Conservation (phyloP, 73 alveolate genomes). For the Breviolum minutum region DNA sequence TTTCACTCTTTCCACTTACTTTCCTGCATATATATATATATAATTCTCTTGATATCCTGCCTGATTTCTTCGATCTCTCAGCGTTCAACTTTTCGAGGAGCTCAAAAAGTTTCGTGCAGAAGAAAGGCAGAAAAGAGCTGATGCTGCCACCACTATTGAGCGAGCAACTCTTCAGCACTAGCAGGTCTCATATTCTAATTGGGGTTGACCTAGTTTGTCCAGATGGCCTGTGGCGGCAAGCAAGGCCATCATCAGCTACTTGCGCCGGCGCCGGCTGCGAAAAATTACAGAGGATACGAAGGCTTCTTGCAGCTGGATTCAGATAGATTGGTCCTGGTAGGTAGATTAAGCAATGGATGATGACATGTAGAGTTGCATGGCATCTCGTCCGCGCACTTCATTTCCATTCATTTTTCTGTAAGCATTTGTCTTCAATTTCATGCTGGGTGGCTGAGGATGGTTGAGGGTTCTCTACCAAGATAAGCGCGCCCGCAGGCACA, state of each 20-base stretch:
- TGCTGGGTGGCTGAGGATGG: too few species aligned
- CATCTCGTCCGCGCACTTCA: not conserved
- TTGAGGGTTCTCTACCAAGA: too few species aligned
- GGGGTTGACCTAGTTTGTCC: too few species aligned
- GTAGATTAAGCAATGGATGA: too few species aligned
- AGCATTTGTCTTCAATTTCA: too few species aligned
- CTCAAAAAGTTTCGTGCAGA: slow-evolving; percentile 85
- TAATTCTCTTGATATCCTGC: too few species aligned
- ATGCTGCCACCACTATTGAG: slow-evolving; percentile 60
- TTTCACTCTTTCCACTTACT: too few species aligned
- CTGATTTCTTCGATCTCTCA: too few species aligned
- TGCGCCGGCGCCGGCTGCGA: slow-evolving; percentile 44
- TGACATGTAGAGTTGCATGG: too few species aligned
- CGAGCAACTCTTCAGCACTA: slow-evolving; percentile 1
- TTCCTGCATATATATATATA: too few species aligned
- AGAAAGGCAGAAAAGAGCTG: slow-evolving; percentile 35
- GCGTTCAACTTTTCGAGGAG: slow-evolving; percentile 7
- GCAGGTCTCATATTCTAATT: too few species aligned
- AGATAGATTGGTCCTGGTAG: not conserved
- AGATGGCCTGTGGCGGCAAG: not conserved
- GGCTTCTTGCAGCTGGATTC: not conserved
- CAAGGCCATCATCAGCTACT: slow-evolving; percentile 55
- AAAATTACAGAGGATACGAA: slow-evolving; percentile 32
- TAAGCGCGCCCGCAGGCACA: slow-evolving; percentile 3
- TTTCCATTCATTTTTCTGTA: not conserved